Evolutionary conservation across 2,329 filamentous ascomycete genomes (phyloP).

Genomic region (Fusarium praegraminearum): DNA sequence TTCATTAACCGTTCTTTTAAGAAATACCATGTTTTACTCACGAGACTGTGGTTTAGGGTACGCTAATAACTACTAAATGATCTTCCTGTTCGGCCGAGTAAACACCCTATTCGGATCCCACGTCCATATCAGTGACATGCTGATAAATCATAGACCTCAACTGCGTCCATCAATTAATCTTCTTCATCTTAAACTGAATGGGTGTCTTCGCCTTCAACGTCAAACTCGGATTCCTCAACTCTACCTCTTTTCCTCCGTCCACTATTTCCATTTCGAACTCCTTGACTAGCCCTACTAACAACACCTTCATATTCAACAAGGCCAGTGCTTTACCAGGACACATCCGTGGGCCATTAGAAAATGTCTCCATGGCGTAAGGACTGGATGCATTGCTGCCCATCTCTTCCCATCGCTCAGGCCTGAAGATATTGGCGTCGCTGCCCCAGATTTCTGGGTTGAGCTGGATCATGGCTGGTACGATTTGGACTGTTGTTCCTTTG

Average conservation of each 20-base stretch:
- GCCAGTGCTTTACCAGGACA: constrained; percentile 30
- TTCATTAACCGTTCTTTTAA: too few species aligned
- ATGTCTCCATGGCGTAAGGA: constrained; percentile 19
- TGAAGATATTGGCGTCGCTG: not conserved
- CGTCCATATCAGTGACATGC: not conserved
- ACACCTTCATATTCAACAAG: constrained; percentile 23
- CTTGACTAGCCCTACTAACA: constrained; percentile 13
- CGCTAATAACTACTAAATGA: not conserved
- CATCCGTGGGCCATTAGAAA: constrained; percentile 24
- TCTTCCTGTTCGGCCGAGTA: not conserved
- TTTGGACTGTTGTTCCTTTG: constrained; percentile 23
- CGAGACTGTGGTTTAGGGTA: not conserved
- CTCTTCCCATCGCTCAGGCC: constrained; percentile 19
- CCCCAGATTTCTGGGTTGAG: constrained; percentile 31
- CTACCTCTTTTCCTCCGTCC: not conserved
- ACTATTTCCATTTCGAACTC: constrained; percentile 8
- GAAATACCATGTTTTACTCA: too few species aligned
- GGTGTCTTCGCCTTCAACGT: constrained; percentile 4
- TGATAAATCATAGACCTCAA: not conserved
- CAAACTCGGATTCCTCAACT: constrained; percentile 23
- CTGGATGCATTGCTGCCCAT: not conserved
- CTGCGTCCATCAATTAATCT: too few species aligned
- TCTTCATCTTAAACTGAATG: not conserved
- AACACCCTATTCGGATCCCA: not conserved
- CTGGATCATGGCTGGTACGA: constrained; percentile 21